Evolutionary conservation across 2,329 filamentous ascomycete species (phyloP), one percentile per base, ranked within the genome.

Genomic region (Nigrospora oryzae): DNA sequence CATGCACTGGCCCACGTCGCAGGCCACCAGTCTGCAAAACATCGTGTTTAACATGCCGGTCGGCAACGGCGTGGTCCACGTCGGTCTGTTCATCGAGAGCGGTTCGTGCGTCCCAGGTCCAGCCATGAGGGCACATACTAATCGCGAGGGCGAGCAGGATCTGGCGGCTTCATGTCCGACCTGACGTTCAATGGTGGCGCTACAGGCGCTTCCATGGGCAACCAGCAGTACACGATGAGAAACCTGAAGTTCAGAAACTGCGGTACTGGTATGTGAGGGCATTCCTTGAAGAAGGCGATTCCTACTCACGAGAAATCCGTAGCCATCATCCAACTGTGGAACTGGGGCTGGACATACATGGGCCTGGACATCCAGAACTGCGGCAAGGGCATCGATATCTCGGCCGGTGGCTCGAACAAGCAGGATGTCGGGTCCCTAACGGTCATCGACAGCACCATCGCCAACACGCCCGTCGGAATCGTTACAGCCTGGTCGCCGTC

Each of bases 281-380:
- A 16, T n/a, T 28, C 11, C 35, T 40, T n/a, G 40, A 34, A 15
- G 36, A 14, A 33, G 23, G 30, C 45, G 34, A 49, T 23, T 23
- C 34, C 32, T 16, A 19, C 8, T 11, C 31, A 36, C 16, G n/a
- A 12, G 5, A n/a, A 28, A 28, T 10, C 23, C 23, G 23, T 41
- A 56, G 80, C 77, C 40, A 77, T 86, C 43, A 79, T 74, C 57
- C 77, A 85, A 63, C 75, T 83, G 51, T 88, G 84, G 84, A 76
- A 84, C 62, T 89, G 84, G 84, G 77, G 77, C 28, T 89, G 81
- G 79, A 81, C 77, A 7, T 79, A 84, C 63, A 79, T 42, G 11
- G 33, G 33, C n/a, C 40, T 42, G 8, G n/a, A 23, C n/a, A 42
- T 42, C 14, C 35, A 42, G 17, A 42, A 42, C 11, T 42, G 77